These are phyloP conservation scores for Suillus subaureus DNA, from an alignment of 768 basidiomycete species.

Conservation along the genomic window DNA sequence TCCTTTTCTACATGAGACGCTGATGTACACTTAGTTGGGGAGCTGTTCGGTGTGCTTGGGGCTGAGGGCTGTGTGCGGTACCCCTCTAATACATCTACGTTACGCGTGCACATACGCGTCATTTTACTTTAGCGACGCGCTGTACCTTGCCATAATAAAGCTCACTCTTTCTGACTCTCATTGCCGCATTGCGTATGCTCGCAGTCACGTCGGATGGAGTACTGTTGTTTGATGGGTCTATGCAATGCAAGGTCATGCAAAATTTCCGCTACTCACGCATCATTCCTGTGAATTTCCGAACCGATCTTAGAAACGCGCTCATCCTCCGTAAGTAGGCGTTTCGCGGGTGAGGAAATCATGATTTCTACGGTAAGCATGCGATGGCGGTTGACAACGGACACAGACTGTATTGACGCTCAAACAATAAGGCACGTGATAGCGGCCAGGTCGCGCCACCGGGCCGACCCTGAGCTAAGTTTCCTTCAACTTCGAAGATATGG, in stretches of 20 bases:
- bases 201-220: conserved; percentile 51
- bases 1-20: conserved; percentile 20
- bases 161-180: conserved; percentile 65
- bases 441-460: background rate
- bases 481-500: background rate
- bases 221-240: conserved; percentile 30
- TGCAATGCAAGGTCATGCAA: conserved; percentile 13
- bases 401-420: background rate
- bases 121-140: conserved; percentile 29
- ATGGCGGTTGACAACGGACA: background rate
- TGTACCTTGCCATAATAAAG: conserved; percentile 16
- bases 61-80: conserved; percentile 49
- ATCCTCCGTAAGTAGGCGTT: conserved; percentile 40
- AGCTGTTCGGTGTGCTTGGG: conserved; percentile 17
- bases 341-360: conserved; percentile 29
- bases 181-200: conserved; percentile 57
- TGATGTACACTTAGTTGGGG: conserved; percentile 32
- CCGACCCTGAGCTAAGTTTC: background rate
- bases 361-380: background rate
- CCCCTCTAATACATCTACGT: conserved; percentile 61
- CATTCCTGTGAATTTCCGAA: conserved; percentile 23
- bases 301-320: conserved; percentile 27
- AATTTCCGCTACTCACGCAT: conserved; percentile 26
- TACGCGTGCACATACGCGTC: conserved; percentile 28
- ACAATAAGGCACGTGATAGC: conserved; percentile 4